Base-by-base conservation (phyloP, 2,329 filamentous ascomycete species). In the Neurospora sp. region DNA sequence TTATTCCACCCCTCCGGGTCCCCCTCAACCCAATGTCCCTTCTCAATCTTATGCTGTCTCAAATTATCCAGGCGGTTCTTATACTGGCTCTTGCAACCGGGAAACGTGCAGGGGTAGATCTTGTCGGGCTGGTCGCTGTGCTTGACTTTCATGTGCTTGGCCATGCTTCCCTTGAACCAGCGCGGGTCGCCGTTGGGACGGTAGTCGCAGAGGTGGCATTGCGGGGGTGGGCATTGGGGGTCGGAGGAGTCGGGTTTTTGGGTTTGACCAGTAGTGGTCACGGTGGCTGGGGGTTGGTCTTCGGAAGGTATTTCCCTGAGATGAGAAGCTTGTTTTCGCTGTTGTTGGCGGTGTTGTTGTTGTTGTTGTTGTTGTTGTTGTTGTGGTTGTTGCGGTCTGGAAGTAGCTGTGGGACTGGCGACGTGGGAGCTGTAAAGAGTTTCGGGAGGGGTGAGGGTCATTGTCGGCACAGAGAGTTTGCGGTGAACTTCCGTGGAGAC, bases 121-220 rank as follows among this genome's bases (percentile, higher is more conserved):
- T 80, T 79, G 8, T 84, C 83, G 41, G 83, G 83, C 2, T 79
- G 80, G 12, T 78, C 78, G 67, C 83, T 82, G 77, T 88, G 86
- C 76, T 86, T 83, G 70, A 84, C 78, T 75, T 84, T 86, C 79
- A 81, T 86, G 75, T 88, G 86, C 76, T 87, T 88, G 67, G 84
- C 82, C 85, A 88, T 86, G 75, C 84, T 86, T 6, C 85, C 85
- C 65, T 82, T 83, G 75, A 87, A 87, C 86, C 86, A 87, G 70
- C 83, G 81, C n/a, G 85, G 85, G 67, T 86, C 81, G 4, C 86
- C 86, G 72, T 84, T 85, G 1, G 86, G 86, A 10, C 84, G 80
- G 77, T 87, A 87, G 2, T 82, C 84, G 71, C 86, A 88, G 19
- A 85, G 78, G 28, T 83, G 81, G 74, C 86, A 87, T 72, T 80